These are phyloP conservation scores for Metarhizium guizhouense DNA, from an alignment of 2,329 filamentous ascomycete species.

Conservation along the genomic window DNA sequence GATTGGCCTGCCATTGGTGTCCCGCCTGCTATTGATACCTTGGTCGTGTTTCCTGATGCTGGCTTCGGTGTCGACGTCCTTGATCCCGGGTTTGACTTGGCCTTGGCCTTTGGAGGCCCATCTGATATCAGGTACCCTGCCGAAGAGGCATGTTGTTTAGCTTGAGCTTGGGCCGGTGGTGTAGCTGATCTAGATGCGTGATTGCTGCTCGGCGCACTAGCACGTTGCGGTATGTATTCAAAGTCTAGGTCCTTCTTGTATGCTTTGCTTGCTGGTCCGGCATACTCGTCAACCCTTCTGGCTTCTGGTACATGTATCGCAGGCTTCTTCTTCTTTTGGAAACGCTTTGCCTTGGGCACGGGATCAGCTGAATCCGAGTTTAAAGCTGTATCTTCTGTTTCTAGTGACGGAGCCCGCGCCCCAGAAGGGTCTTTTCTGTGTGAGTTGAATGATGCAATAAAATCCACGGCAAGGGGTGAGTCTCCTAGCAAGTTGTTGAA, in stretches of 20 bases:
- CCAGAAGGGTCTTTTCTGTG: conserved; percentile 36
- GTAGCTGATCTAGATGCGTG: conserved; percentile 28
- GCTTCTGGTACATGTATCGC: conserved; percentile 55
- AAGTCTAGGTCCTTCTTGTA: conserved; percentile 67
- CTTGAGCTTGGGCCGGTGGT: conserved; percentile 25
- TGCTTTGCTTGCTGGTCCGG: conserved; percentile 55
- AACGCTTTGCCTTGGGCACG: conserved; percentile 41
- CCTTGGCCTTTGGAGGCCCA: conserved; percentile 45
- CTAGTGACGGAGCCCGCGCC: conserved; percentile 5
- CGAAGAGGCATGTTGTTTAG: conserved; percentile 47
- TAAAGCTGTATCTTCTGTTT: background rate
- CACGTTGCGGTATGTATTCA: conserved; percentile 59
- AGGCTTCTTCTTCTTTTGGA: conserved; percentile 47
- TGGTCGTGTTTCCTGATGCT: conserved; percentile 42
- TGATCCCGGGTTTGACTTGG: conserved; percentile 42
- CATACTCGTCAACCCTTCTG: conserved; percentile 50
- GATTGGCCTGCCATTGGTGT: conserved; percentile 76
- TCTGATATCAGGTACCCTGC: conserved; percentile 79
- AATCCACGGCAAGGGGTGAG: conserved; percentile 66
- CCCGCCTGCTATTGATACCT: conserved; percentile 66
- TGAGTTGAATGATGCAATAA: conserved; percentile 74
- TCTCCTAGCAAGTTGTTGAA: conserved; percentile 84
- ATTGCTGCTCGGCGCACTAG: conserved; percentile 30
- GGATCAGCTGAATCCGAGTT: conserved; percentile 22
- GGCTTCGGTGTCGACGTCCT: conserved; percentile 48